Evolutionary conservation across 306 rosid genomes (phyloP), one percentile per base, ranked within the genome.

Genomic region (Myrica gale): DNA sequence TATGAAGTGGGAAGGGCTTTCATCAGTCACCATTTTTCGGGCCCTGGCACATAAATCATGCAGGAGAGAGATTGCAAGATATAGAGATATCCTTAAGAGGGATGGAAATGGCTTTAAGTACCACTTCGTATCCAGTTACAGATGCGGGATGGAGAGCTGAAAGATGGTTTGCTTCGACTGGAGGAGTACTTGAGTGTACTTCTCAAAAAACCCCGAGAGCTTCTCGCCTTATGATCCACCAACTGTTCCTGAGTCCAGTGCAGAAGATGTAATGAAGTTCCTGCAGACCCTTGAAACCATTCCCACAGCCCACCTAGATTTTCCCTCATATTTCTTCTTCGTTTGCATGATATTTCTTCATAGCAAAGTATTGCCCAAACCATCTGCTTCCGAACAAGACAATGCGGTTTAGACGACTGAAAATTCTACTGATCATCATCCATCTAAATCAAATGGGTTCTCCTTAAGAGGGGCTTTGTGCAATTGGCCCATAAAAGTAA

Each of bases 1-100:
- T n/a, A 73, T 81, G 89, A 19, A 67, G 44, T 92, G 93, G 97
- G 96, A 92, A 82, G 88, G 66, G 51, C 42, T 87, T 82, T 83
- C 83, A 0, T 83, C 83, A 0, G 32, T 74, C 43, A 83, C 72
- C 21, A 23, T 16, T 79, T 56, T 69, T 82, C 4, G 56, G 61
- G 76, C 55, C 61, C 3, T 10, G 66, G 11, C 50, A 61, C 23
- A 54, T 16, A 44, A 86, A 26, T 26, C 32, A 74, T 48, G 76
- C 54, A 9, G 83, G 77, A 66, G 71, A 78, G 39, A 83, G 20
- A 70, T 80, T 84, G 79, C 71, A 83, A 72, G 89, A 79, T 20
- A 20, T 86, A 54, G 88, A 87, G 61, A 66, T 46, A 6, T 77
- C 75, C 54, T 71, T 88, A 0, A 84, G 76, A 78, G 96, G 96